Evolutionary conservation across 2,329 filamentous ascomycete species (phyloP).

Genomic region (Colletotrichum sp.): DNA sequence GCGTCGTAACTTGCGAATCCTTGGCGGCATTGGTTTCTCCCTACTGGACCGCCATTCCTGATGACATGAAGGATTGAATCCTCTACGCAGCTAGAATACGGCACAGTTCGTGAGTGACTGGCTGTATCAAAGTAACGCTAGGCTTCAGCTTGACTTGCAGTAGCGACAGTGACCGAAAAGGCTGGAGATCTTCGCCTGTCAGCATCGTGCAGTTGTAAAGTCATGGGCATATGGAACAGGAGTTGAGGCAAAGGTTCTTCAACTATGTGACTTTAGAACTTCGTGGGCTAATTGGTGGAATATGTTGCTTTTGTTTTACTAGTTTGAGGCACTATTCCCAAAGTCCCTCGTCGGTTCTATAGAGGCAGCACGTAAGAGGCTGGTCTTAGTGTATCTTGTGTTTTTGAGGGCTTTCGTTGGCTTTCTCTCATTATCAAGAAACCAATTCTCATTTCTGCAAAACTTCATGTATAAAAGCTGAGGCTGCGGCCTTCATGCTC

Average conservation of each 20-base stretch:
- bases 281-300: neutral
- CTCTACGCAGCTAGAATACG: neutral
- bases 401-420: neutral
- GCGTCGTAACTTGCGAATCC: neutral
- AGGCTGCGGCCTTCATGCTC: accelerated
- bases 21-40: neutral
- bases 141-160: neutral
- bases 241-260: neutral
- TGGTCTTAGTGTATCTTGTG: neutral
- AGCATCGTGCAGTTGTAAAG: neutral
- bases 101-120: neutral
- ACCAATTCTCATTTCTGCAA: neutral
- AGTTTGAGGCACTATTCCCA: neutral
- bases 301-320: neutral
- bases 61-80: neutral
- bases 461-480: neutral
- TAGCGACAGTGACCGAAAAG: neutral
- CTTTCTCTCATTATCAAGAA: too few species aligned
- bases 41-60: neutral
- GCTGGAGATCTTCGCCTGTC: neutral
- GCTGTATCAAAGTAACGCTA: neutral
- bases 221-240: neutral
- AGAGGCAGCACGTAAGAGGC: neutral
- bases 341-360: neutral
- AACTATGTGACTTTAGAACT: neutral